Evolutionary conservation across 2,329 filamentous ascomycete species (phyloP), one percentile per base, ranked within the genome.

Genomic region (Cladosporium colombiae): DNA sequence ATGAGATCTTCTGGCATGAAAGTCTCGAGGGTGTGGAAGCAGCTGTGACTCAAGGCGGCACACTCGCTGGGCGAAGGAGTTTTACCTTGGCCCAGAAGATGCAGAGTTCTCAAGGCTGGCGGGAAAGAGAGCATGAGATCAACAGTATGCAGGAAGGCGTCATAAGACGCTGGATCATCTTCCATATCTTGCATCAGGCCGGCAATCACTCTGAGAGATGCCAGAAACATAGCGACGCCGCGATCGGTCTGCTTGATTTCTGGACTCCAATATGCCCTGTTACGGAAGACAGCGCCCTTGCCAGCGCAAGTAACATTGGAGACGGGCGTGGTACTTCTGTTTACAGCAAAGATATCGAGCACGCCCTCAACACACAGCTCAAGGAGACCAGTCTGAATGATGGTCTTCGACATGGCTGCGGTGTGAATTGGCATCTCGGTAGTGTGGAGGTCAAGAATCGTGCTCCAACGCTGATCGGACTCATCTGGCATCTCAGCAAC

Each of bases 201-300:
- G 44, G 64, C 62, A 53, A 78, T 77, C 5, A 78, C 71, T 23
- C 76, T 70, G 27, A 78, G 66, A 3, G 75, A 74, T 11, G 77
- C 77, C 2, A 79, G 70, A 33, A 78, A 72, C 64, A 76, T 76
- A 10, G 77, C 74, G 4, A 74, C 70, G 25, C 75, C 77, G 35
- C 77, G 75, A 7, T 74, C 68, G 2, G 72, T 74, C 55, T 78
- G 74, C 2, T 65, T 66, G 6, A 72, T 50, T 5, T 69, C 63
- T 33, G 71, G 72, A 31, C 74, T 68, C 74, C 75, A 77, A 49
- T 73, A 71, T 11, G 66, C 31, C 23, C 66, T 68, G n/a, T 68
- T 50, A 16, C 70, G 65, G 65, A 72, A 77, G 18, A 77, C 73
- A 10, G 65, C 68, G n/a, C 69, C 68, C 52, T 68, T 73, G 27